These are phyloP conservation scores for Sarocladiaceae sp. DNA, from an alignment of 2,329 filamentous ascomycete genomes.

Conservation along the genomic window DNA sequence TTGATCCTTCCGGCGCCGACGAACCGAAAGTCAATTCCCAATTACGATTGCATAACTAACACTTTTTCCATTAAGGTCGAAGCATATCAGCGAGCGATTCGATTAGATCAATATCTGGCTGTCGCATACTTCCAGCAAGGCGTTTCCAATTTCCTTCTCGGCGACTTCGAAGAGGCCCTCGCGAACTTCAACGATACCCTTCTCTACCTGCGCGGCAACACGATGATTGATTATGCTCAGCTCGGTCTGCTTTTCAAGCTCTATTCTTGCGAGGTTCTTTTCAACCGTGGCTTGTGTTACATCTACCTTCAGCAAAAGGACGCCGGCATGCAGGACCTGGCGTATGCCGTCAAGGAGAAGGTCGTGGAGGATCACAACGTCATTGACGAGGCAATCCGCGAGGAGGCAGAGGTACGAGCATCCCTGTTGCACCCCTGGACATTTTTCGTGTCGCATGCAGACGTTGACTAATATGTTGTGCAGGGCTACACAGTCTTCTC, in stretches of 20 bases:
- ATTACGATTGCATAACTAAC: background rate
- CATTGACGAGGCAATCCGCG: conserved; percentile 92
- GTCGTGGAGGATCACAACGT: conserved; percentile 95
- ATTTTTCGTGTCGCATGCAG: background rate
- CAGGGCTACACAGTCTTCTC: conserved; percentile 98
- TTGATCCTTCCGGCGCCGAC: conserved; percentile 16
- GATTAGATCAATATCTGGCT: conserved; percentile 89
- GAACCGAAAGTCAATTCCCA: background rate
- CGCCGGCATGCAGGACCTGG: conserved; percentile 83
- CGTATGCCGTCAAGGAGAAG: conserved; percentile 91
- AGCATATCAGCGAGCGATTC: conserved; percentile 87
- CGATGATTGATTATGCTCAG: conserved; percentile 97
- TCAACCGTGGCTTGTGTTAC: conserved; percentile 95
- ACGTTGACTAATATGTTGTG: conserved; percentile 21
- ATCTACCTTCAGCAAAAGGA: conserved; percentile 94
- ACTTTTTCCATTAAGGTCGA: conserved; percentile 62
- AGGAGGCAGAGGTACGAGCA: conserved; percentile 75
- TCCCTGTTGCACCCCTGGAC: background rate
- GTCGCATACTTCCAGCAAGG: conserved; percentile 98
- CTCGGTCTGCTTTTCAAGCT: conserved; percentile 92
- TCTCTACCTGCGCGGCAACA: conserved; percentile 90
- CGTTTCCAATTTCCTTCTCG: conserved; percentile 94
- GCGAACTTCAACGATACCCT: conserved; percentile 99
- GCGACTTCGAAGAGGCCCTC: conserved; percentile 94
- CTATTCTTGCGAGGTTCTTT: conserved; percentile 95